Percentiles rank a stretch among this genome's conserved stretches.
Conservation (phyloP, 495 filamentous ascomycete genomes). For the Aspergillus baeticus region DNA sequence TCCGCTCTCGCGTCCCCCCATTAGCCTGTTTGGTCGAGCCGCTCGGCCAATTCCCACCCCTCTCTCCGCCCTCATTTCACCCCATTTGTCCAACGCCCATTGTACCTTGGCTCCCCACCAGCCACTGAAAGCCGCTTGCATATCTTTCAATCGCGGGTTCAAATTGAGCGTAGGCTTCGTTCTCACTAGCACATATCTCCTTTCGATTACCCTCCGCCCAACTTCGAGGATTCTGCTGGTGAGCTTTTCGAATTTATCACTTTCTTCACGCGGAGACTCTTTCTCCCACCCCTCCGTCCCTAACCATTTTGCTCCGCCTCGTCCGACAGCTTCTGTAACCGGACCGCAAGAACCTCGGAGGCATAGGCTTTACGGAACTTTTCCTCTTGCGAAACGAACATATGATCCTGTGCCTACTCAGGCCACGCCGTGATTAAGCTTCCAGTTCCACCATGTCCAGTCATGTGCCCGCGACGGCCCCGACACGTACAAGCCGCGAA, state of each 20-base stretch:
- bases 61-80: constrained; percentile 33
- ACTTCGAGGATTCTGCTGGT: constrained; percentile 11
- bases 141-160: constrained; percentile 9
- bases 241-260: constrained; percentile 23
- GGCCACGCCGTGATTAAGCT: constrained; percentile 22
- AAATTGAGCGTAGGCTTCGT: not conserved
- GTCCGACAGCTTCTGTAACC: constrained; percentile 17
- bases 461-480: constrained; percentile 26
- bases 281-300: constrained; percentile 13
- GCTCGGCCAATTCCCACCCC: constrained; percentile 37
- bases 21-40: constrained; percentile 29
- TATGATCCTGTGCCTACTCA: constrained; percentile 27
- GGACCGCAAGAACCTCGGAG: constrained; percentile 13
- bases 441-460: constrained; percentile 34
- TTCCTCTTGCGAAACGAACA: constrained; percentile 1
- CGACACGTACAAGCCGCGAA: constrained; percentile 37
- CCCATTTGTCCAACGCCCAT: constrained; percentile 20
- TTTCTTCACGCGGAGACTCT: constrained; percentile 17
- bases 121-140: constrained; percentile 11
- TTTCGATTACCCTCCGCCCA: not conserved
- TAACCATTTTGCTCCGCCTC: constrained; percentile 20
- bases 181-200: not conserved
- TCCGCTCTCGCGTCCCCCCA: constrained; percentile 13
- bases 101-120: constrained; percentile 22
- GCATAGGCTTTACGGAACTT: not conserved